These are phyloP conservation scores for Solanum sejunctum DNA, from an alignment of 257 asterid species.

Conservation along the genomic window DNA sequence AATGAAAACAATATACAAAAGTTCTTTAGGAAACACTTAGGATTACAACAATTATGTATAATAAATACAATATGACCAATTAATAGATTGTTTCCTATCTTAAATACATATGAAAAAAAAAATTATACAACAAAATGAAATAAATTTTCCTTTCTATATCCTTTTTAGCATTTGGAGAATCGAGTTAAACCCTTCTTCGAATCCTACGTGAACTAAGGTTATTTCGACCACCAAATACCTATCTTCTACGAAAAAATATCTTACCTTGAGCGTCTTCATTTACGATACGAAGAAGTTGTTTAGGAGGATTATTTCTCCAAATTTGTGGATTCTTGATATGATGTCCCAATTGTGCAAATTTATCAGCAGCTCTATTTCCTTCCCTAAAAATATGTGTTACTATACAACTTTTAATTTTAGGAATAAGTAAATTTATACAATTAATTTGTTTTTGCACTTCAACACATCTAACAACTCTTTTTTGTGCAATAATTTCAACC, in stretches of 20 bases:
- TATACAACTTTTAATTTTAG: constrained; percentile 25
- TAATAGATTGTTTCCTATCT: not conserved
- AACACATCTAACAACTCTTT: constrained; percentile 24
- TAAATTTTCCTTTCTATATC: not conserved
- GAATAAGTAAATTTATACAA: constrained; percentile 32
- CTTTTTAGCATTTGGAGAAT: not conserved
- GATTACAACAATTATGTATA: not conserved
- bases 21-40: not conserved
- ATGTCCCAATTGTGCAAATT: constrained; percentile 65
- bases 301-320: constrained; percentile 44
- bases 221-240: not conserved
- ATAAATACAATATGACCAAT: not conserved
- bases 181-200: too few species aligned
- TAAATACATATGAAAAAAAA: not conserved
- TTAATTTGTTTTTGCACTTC: constrained; percentile 28
- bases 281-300: constrained; percentile 29
- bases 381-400: constrained; percentile 51
- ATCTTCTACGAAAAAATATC: constrained; percentile 30
- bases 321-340: constrained; percentile 37
- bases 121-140: not conserved
- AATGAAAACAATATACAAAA: not conserved
- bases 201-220: too few species aligned
- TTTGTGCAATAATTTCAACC: constrained; percentile 32
- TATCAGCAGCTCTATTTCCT: constrained; percentile 72
- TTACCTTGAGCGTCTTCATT: constrained; percentile 58